Evolutionary conservation across 1,139 yeast species (phyloP), one percentile per base, ranked within the genome.

Genomic region (Hemisphaericaspora xylofermentans): DNA sequence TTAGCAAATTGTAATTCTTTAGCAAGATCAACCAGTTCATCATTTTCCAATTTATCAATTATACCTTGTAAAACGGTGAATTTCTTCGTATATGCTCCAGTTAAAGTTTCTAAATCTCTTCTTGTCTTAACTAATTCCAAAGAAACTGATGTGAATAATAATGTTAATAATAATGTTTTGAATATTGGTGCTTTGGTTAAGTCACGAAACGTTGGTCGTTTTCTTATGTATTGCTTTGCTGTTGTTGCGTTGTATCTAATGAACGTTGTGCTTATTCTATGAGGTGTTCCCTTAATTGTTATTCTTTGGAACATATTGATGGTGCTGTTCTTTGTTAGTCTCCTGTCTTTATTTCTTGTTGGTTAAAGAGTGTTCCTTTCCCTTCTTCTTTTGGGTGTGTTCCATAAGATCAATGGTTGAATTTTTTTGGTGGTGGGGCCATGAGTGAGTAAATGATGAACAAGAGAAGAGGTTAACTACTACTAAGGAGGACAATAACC

Each of bases 111-210:
- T 18, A 64, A 50, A 31, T 64, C 70, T 39, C 61, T 64, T 21
- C 73, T 53, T 37, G 57, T 59, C 32, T 62, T 61, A 51, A 69
- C 66, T 40, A 64, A 55, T 39, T 71, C 76, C 4, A 71, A 64
- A 13, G 69, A 69, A 2, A 62, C 64, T 5, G 74, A 58, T 3
- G 75, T 74, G 49, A 71, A 68, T 12, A 71, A 49, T 25, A 71
- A 48, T 3, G 73, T 66, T 28, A 69, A 60, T 12, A 70, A 46
- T 6, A 71, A 53, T 16, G 75, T 63, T 52, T 72, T 72, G 43
- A 69, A 56, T 3, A 68, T 60, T 2, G 77, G 71, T 0, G 68
- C 58, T 19, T 51, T 49, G 6, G 61, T 38, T 5, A 61, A 42
- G 18, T 58, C 60, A 36, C 51, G 45, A 22, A 60, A 44, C 9